Evolutionary conservation across 352 stramenopile genomes (phyloP).

Genomic region (Phytopythium aichiense): DNA sequence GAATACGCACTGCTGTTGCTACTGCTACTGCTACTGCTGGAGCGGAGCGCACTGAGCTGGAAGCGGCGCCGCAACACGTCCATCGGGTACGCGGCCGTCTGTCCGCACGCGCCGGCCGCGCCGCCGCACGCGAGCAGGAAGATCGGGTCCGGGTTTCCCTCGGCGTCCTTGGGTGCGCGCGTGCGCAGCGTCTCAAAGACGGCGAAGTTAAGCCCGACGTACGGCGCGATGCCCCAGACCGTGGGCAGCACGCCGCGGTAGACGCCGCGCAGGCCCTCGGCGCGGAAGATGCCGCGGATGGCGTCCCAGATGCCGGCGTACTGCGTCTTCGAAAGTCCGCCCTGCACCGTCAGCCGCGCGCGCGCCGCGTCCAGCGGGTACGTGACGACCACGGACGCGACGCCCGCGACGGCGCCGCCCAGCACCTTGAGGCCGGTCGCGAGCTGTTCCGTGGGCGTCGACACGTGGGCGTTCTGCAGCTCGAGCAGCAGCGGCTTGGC

Average conservation of each 20-base stretch:
- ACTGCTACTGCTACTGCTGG: not conserved
- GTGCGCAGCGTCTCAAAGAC: slow-evolving; percentile 65
- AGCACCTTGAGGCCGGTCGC: slow-evolving; percentile 38
- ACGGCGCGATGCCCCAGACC: slow-evolving; percentile 65
- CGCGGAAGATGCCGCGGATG: slow-evolving; percentile 37
- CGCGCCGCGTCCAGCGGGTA: slow-evolving; percentile 76
- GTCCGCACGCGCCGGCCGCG: slow-evolving; percentile 56
- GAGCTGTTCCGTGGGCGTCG: slow-evolving; percentile 9
- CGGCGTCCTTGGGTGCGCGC: slow-evolving; percentile 32
- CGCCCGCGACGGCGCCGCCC: slow-evolving; percentile 51
- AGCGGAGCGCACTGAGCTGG: slow-evolving; percentile 54
- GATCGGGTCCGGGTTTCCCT: slow-evolving; percentile 45
- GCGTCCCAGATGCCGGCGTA: slow-evolving; percentile 66
- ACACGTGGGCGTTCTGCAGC: slow-evolving; percentile 22
- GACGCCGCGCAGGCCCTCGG: slow-evolving; percentile 52
- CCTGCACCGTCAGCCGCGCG: slow-evolving; percentile 67
- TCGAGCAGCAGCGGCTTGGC: slow-evolving; percentile 47
- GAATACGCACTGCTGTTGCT: slow-evolving; percentile 27
- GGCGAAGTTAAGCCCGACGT: slow-evolving; percentile 76
- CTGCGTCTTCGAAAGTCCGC: slow-evolving; percentile 47
- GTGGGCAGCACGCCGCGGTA: slow-evolving; percentile 63
- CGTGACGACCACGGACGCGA: slow-evolving; percentile 62
- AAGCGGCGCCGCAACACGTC: slow-evolving; percentile 72
- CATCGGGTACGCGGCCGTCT: slow-evolving; percentile 74
- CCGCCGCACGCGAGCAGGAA: slow-evolving; percentile 60